Conservation (phyloP, 805 yeast species). For the Starmera dryadoides region DNA sequence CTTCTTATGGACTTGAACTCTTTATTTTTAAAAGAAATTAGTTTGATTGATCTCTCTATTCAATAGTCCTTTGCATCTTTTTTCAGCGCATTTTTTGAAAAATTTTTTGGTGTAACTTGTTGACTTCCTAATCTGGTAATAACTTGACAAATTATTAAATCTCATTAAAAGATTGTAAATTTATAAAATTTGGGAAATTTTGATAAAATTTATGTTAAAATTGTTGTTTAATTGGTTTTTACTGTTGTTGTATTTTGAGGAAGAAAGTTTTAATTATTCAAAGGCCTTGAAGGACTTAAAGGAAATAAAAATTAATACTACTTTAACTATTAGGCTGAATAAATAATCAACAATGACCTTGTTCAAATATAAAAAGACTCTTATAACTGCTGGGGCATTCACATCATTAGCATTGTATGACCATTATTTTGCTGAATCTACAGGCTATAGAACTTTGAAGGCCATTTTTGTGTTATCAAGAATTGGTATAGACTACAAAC, state of each 20-base stretch:
- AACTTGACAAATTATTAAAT: neutral
- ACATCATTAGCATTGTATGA: constrained; percentile 22
- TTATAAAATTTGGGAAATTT: no score
- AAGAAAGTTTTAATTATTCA: no score
- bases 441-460: constrained; percentile 42
- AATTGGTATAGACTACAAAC: constrained; percentile 57
- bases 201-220: no score
- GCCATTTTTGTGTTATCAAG: constrained; percentile 39
- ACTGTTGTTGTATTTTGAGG: no score
- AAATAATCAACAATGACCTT: no score
- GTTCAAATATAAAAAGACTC: neutral
- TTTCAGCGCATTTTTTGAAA: neutral
- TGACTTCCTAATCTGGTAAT: constrained; percentile 1
- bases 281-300: no score
- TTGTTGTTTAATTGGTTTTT: no score
- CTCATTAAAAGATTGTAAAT: no score
- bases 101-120: neutral
- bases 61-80: neutral
- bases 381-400: neutral
- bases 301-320: no score
- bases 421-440: constrained; percentile 36
- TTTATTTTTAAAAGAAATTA: no score
- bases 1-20: no score
- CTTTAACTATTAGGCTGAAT: no score
- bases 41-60: neutral